Conservation (phyloP, 768 basidiomycete genomes). For the Phlebiopsis gigantea region DNA sequence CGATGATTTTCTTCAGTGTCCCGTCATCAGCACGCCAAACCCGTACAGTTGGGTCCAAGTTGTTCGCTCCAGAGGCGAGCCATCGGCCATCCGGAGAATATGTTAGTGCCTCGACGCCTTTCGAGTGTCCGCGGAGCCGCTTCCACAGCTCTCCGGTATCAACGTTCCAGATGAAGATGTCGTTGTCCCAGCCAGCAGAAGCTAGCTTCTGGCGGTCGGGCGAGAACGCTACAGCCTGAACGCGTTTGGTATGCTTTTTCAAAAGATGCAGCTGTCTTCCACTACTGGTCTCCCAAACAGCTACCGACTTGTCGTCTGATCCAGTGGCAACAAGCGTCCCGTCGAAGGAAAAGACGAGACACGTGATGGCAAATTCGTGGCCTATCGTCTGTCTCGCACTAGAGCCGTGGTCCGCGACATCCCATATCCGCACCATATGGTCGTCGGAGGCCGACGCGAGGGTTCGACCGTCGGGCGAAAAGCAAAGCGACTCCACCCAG, state of each 20-base stretch:
- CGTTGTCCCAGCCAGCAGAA: background rate
- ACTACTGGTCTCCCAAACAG: conserved; percentile 9
- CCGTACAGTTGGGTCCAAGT: background rate
- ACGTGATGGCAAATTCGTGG: background rate
- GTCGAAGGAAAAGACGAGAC: conserved; percentile 6
- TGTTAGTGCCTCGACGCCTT: background rate
- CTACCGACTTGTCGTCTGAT: conserved; percentile 5
- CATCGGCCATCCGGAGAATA: background rate
- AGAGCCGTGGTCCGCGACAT: background rate
- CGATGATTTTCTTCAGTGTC: background rate
- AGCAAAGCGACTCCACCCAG: background rate
- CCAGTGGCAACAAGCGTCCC: conserved; percentile 9
- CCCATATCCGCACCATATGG: conserved; percentile 3
- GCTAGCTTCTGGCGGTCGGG: background rate
- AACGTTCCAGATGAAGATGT: background rate
- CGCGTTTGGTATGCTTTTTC: background rate
- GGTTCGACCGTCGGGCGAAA: background rate
- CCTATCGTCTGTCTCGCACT: background rate
- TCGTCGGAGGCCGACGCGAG: conserved; percentile 1
- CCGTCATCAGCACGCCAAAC: background rate
- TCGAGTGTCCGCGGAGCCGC: background rate
- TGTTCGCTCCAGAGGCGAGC: background rate
- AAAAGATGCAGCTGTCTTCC: background rate
- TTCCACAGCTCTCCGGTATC: background rate
- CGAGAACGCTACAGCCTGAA: background rate